phyloP scores from a whole-genome alignment of 805 yeast genomes.

The Yarrowia sp. region DNA sequence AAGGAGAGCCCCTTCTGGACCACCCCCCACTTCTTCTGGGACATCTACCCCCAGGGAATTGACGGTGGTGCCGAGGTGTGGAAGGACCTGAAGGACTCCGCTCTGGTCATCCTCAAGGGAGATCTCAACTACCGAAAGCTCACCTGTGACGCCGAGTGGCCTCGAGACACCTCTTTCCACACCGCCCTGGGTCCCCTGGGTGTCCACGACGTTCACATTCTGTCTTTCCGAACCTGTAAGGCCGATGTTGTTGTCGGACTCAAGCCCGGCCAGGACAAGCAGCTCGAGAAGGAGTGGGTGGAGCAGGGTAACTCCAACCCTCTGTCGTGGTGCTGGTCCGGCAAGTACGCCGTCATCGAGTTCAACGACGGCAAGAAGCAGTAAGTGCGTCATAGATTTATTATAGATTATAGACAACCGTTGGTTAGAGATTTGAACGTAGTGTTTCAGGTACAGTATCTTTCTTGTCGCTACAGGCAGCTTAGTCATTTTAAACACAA shows the following conservation, averaged over 20 bases:
- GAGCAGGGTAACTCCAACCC: conserved; percentile 66
- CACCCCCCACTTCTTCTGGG: conserved; percentile 75
- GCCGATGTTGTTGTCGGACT: conserved; percentile 95
- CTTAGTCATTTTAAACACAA: neutral
- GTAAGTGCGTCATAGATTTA: conserved; percentile 12
- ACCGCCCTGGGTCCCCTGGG: conserved; percentile 75
- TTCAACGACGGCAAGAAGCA: conserved; percentile 54
- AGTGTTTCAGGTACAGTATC: too few relatives aligned
- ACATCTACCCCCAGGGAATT: conserved; percentile 59
- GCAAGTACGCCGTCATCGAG: conserved; percentile 92
- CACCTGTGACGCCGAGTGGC: conserved; percentile 92
- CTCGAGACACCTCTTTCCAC: conserved; percentile 74
- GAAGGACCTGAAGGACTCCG: conserved; percentile 61
- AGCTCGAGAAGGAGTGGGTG: conserved; percentile 66
- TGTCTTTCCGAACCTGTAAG: conserved; percentile 90
- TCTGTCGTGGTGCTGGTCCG: conserved; percentile 83
- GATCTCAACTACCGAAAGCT: conserved; percentile 95
- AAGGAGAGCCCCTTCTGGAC: conserved; percentile 88
- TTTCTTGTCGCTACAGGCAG: too few relatives aligned
- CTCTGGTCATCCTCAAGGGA: conserved; percentile 87
- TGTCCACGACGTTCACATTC: conserved; percentile 63
- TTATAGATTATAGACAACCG: conserved; percentile 31
- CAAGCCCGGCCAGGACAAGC: conserved; percentile 69
- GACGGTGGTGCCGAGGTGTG: conserved; percentile 68
- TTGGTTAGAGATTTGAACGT: neutral